These are phyloP conservation scores for Oryza australiensis DNA, from an alignment of 176 grass and related monocot genomes.

Conservation along the genomic window DNA sequence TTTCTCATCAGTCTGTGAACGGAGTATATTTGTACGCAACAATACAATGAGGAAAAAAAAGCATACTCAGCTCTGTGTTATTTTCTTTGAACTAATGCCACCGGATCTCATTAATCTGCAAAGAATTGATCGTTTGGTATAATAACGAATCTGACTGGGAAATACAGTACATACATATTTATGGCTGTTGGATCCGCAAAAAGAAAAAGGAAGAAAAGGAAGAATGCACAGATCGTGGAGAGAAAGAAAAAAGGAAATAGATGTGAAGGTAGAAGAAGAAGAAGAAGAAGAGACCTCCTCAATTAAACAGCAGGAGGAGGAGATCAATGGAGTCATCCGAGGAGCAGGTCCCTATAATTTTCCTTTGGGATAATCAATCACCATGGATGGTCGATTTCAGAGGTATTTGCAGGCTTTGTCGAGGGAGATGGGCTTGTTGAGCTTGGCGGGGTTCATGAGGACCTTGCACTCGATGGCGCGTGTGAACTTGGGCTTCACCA, in stretches of 20 bases:
- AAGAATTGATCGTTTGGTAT: neutral
- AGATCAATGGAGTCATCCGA: too few species aligned
- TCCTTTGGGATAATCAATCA: too few species aligned
- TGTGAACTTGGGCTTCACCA: constrained; percentile 78
- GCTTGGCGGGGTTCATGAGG: constrained; percentile 55
- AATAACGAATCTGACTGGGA: neutral
- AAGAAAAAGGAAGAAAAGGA: neutral
- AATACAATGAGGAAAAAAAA: too few species aligned
- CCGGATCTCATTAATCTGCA: neutral
- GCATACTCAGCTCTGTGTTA: neutral
- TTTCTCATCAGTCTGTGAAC: too few species aligned
- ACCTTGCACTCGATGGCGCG: constrained; percentile 58
- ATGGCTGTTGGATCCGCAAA: neutral
- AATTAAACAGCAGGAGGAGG: too few species aligned
- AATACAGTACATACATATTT: neutral
- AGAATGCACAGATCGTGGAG: neutral
- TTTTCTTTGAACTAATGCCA: too few species aligned
- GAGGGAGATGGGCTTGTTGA: constrained; percentile 52
- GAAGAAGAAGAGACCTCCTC: neutral
- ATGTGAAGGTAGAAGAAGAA: too few species aligned
- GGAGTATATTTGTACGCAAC: too few species aligned
- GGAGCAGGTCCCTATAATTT: too few species aligned
- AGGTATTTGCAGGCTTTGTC: constrained; percentile 60
- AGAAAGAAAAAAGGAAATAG: too few species aligned
- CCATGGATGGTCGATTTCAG: neutral